A percentile compares a stretch with the other conserved stretches of the same genome.
Conservation (phyloP, 1,139 yeast genomes). For the Yamadazyma membranifaciens region DNA sequence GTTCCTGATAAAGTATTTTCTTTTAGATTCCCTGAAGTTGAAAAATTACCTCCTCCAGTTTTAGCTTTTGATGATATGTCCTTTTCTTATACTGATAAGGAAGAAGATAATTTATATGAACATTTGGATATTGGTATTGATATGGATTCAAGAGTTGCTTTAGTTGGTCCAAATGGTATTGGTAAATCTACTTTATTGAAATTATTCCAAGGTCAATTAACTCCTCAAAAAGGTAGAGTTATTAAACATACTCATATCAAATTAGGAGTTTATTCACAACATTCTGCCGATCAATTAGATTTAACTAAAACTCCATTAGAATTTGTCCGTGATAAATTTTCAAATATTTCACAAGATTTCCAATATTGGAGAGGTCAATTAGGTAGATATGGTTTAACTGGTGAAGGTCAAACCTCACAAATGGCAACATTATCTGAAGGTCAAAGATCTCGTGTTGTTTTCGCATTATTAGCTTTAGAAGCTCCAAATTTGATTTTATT, state of each 20-base stretch:
- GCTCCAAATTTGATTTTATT: conserved; percentile 89
- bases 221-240: conserved; percentile 90
- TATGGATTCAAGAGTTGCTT: conserved; percentile 98
- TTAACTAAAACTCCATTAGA: conserved; percentile 92
- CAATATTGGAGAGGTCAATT: conserved; percentile 99
- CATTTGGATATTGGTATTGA: conserved; percentile 96
- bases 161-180: conserved; percentile 99
- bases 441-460: conserved; percentile 98
- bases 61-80: conserved; percentile 94
- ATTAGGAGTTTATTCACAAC: conserved; percentile 98
- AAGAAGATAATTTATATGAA: conserved; percentile 86
- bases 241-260: conserved; percentile 97
- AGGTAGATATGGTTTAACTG: conserved; percentile 97
- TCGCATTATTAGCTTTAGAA: conserved; percentile 92
- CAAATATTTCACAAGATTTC: conserved; percentile 90
- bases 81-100: conserved; percentile 85
- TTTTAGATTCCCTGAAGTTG: conserved; percentile 93
- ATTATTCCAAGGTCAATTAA: conserved; percentile 92
- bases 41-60: conserved; percentile 98
- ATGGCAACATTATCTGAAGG: conserved; percentile 99
- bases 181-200: conserved; percentile 96
- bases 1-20: conserved; percentile 90
- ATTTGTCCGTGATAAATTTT: conserved; percentile 92
- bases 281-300: conserved; percentile 97
- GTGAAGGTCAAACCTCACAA: conserved; percentile 97